phyloP scores from a whole-genome alignment of 768 basidiomycete species.

The Hericium alpestre region DNA sequence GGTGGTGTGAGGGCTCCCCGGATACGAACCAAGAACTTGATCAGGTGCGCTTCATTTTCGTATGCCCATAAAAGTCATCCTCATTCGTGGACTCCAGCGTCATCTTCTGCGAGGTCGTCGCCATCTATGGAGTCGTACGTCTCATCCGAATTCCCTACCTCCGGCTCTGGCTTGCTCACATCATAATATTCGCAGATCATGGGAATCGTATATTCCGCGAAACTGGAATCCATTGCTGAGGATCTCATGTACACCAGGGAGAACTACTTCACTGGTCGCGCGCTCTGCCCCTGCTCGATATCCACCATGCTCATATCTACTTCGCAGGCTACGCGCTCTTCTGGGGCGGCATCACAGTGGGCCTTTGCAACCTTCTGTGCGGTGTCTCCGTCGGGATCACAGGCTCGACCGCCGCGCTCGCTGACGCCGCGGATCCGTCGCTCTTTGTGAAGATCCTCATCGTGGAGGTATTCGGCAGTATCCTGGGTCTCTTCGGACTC shows the following conservation, averaged over 20 bases:
- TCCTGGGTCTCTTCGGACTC: constrained; percentile 85
- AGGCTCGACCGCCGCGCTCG: constrained; percentile 88
- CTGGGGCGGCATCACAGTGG: constrained; percentile 94
- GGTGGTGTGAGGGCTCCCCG: constrained; percentile 90
- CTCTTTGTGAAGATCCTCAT: constrained; percentile 95
- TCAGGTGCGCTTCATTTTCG: constrained; percentile 48
- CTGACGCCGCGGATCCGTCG: constrained; percentile 90
- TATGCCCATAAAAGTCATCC: not conserved
- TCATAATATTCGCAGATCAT: constrained; percentile 56
- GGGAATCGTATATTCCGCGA: constrained; percentile 90
- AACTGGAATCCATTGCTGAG: constrained; percentile 52
- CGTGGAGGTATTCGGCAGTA: constrained; percentile 89
- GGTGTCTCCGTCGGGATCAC: constrained; percentile 91
- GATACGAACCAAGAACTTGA: constrained; percentile 94
- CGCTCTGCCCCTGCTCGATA: not conserved
- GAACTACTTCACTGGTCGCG: constrained; percentile 85
- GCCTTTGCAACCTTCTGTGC: constrained; percentile 88
- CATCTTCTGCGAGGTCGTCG: constrained; percentile 99
- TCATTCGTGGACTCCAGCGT: constrained; percentile 47
- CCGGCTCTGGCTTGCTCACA: not conserved
- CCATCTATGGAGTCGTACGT: constrained; percentile 90
- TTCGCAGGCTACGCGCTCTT: constrained; percentile 77
- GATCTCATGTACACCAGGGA: constrained; percentile 65
- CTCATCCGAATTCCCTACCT: not conserved
- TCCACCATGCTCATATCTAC: constrained; percentile 2